phyloP scores from a whole-genome alignment of 2,329 filamentous ascomycete genomes.

The Apiospora sp. region DNA sequence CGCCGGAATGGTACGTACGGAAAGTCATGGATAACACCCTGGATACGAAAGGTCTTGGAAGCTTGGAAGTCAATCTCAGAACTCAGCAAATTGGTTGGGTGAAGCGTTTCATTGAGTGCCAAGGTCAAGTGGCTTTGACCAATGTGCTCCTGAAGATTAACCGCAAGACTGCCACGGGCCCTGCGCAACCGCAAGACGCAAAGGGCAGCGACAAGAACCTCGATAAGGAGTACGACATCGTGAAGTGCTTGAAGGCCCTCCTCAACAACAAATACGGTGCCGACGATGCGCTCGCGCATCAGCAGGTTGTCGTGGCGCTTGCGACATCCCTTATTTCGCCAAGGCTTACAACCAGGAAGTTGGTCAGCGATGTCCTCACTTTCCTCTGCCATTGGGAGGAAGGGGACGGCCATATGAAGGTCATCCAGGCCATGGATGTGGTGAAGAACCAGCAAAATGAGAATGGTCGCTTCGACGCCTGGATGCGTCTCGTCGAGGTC shows the following conservation, averaged over 20 bases:
- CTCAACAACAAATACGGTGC: conserved; percentile 99
- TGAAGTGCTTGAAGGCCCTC: conserved; percentile 95
- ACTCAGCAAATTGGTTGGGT: conserved; percentile 99
- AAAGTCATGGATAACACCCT: conserved; percentile 97
- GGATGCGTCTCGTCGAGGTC: conserved; percentile 98
- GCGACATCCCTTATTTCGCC: conserved; percentile 88
- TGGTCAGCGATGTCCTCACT: conserved; percentile 95
- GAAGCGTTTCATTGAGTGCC: conserved; percentile 93
- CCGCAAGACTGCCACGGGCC: conserved; percentile 79
- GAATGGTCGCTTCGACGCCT: conserved; percentile 95
- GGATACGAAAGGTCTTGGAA: conserved; percentile 88
- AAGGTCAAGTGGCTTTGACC: conserved; percentile 94
- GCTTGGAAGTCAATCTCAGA: conserved; percentile 90
- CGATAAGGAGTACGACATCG: conserved; percentile 94
- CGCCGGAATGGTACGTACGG: conserved; percentile 97
- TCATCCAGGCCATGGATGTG: conserved; percentile 90
- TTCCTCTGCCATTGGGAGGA: conserved; percentile 95
- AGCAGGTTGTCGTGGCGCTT: conserved; percentile 88
- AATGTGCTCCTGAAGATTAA: conserved; percentile 95
- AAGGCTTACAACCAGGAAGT: conserved; percentile 87
- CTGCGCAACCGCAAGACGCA: conserved; percentile 66
- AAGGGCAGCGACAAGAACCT: conserved; percentile 77
- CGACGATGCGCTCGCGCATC: conserved; percentile 90
- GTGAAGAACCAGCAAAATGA: conserved; percentile 89
- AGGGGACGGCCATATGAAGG: conserved; percentile 88